Evolutionary conservation across 2,329 filamentous ascomycete genomes (phyloP).

Genomic region (Clonostachys rhizophaga): DNA sequence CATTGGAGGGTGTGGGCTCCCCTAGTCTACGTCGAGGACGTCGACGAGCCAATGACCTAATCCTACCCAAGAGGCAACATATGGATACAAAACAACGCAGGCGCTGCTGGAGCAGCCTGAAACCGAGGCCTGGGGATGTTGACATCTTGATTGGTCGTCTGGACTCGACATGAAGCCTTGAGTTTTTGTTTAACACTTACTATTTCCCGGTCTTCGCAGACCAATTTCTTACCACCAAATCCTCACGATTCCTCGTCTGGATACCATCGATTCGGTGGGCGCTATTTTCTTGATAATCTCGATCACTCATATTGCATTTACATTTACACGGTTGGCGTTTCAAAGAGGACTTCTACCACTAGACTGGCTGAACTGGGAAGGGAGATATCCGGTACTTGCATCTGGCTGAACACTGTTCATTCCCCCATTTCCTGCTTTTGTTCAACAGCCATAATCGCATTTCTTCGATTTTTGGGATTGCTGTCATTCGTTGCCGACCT

Average conservation of each 20-base stretch:
- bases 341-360: not conserved
- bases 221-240: not conserved
- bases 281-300: not conserved
- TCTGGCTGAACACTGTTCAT: too few relatives aligned
- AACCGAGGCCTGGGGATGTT: not conserved
- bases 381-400: not conserved
- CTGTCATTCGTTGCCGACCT: too few relatives aligned
- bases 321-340: not conserved
- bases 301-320: not conserved
- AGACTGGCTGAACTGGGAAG: not conserved
- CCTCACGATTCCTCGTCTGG: not conserved
- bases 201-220: not conserved
- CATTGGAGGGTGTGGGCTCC: conserved; percentile 89
- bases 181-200: not conserved
- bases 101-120: conserved; percentile 1
- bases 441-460: too few relatives aligned
- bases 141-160: too few relatives aligned
- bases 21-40: conserved; percentile 58
- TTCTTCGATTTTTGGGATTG: too few relatives aligned
- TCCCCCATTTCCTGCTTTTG: too few relatives aligned
- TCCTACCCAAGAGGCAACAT: too few relatives aligned
- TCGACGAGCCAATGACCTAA: conserved; percentile 14
- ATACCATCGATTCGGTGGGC: not conserved
- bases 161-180: too few relatives aligned
- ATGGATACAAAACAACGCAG: too few relatives aligned